Base-by-base conservation (phyloP, 163 green algal genomes). In the Scenedesmus sp. region DNA sequence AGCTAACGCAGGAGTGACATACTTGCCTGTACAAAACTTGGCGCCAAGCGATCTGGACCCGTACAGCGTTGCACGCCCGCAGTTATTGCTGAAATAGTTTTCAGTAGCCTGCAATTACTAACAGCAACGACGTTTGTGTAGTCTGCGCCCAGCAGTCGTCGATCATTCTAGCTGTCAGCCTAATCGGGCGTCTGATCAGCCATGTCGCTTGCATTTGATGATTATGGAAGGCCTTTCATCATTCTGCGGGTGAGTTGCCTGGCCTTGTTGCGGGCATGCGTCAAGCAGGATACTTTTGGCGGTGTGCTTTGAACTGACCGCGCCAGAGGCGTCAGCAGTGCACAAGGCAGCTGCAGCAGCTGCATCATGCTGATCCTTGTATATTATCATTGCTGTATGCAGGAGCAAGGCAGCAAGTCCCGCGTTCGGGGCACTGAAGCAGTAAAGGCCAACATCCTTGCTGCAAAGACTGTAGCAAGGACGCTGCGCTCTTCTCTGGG, bases 201-300 rank as follows among this genome's bases (percentile, higher is more conserved):
- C 60, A 99, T 99, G 98, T 97, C 95, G 46, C 94, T 99, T 26
- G 98, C 97, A 0, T 99, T 99, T 91, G 98, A 99, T 92, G 98
- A 99, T 92, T 99, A 97, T 96, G 98, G 98, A 15, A 92, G 98
- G 73, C 98, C 98, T 0, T 99, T 99, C 93, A 99, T 99, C 86
- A 99, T 99, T 87, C 94, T 99, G 46, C 95, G 97, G 94, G 96
- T 98, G 77, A 70, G 94, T 13, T 34, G 18, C 4, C 0, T 4
- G 81, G 79, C 18, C 46, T 90, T 59, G n/a, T 54, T 20, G n/a
- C 57, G 52, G 56, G 57, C 83, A 76, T 77, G 54, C 15, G 6
- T 15, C 54, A 52, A 13, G 52, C 23, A n/a, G 62, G 54, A 7
- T 79, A 55, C 56, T 88, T 88, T 62, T 88, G 84, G 70, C 85